Conservation (phyloP, 805 yeast species). For the Saccharomycopsis malanga region DNA sequence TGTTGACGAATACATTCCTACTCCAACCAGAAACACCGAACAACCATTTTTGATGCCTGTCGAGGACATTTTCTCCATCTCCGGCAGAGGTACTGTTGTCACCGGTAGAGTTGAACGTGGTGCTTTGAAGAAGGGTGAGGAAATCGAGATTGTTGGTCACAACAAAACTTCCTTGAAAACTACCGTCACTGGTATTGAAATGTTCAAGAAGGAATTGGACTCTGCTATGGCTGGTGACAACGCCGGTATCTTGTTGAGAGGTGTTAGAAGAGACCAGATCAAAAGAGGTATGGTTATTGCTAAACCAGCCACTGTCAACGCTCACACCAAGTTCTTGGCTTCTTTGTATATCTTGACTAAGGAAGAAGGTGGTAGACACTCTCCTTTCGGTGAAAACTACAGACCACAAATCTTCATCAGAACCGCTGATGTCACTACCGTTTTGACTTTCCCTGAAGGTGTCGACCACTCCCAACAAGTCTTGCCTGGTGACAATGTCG, state of each 20-base stretch:
- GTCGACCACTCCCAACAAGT: constrained; percentile 86
- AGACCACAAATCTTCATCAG: constrained; percentile 97
- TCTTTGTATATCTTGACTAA: constrained; percentile 87
- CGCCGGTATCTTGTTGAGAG: constrained; percentile 95
- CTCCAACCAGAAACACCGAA: constrained; percentile 93
- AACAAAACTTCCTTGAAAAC: constrained; percentile 83
- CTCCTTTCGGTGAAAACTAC: constrained; percentile 94
- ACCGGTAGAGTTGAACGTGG: constrained; percentile 99
- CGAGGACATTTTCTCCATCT: constrained; percentile 94
- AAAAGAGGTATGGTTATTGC: constrained; percentile 96
- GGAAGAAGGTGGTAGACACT: constrained; percentile 99
- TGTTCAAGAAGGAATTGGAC: constrained; percentile 98
- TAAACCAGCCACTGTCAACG: constrained; percentile 85
- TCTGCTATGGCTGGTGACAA: constrained; percentile 98
- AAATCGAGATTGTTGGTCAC: constrained; percentile 93
- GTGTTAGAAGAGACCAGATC: constrained; percentile 95
- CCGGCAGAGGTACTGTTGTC: constrained; percentile 99
- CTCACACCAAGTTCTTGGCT: constrained; percentile 87
- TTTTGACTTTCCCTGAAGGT: constrained; percentile 78
- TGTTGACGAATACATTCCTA: constrained; percentile 91
- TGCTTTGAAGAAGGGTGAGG: constrained; percentile 94
- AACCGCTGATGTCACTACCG: constrained; percentile 92
- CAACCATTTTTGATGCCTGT: constrained; percentile 96
- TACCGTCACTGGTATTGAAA: constrained; percentile 96
- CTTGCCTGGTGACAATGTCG: constrained; percentile 97